A percentile compares a stretch with the other conserved stretches of the same genome.
These are phyloP conservation scores for Fusarium albidum DNA, from an alignment of 2,329 filamentous ascomycete species.

Conservation along the genomic window DNA sequence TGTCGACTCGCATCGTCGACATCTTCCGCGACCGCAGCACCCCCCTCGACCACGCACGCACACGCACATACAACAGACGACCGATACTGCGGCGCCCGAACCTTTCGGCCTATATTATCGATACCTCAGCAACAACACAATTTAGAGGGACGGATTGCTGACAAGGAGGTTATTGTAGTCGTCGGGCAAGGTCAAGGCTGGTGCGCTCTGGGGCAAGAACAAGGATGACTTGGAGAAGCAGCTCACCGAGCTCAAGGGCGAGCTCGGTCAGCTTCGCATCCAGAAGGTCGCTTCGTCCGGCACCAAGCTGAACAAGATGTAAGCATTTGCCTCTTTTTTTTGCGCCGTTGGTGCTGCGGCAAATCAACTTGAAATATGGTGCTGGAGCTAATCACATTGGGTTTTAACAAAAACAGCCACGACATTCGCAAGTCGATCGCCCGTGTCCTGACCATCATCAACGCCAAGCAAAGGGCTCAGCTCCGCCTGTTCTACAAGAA, in stretches of 20 bases:
- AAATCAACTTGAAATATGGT: no score
- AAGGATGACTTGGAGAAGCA: constrained; percentile 98
- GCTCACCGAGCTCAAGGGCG: constrained; percentile 92
- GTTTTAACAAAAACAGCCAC: constrained; percentile 78
- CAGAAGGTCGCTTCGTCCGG: constrained; percentile 97
- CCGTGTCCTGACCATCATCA: constrained; percentile 98
- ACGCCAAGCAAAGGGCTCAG: constrained; percentile 98
- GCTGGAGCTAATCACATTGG: constrained; percentile 34
- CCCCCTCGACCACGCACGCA: constrained; percentile 26
- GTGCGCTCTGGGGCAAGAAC: constrained; percentile 98
- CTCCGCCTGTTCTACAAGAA: constrained; percentile 99
- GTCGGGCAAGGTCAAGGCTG: constrained; percentile 84
- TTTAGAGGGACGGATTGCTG: constrained; percentile 38
- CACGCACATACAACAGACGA: constrained; percentile 31
- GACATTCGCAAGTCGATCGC: constrained; percentile 99
- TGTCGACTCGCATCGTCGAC: constrained; percentile 27
- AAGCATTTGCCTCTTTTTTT: constrained; percentile 50
- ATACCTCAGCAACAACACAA: constrained; percentile 14
- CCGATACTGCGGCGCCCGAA: constrained; percentile 25
- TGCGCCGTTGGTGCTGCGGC: no score
- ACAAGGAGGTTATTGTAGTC: constrained; percentile 52
- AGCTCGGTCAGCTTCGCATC: constrained; percentile 95
- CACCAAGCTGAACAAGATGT: constrained; percentile 98
- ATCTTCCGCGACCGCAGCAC: constrained; percentile 20
- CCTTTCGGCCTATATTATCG: constrained; percentile 17